Percentiles rank a stretch among this genome's conserved stretches.
phyloP scores from a whole-genome alignment of 2,329 filamentous ascomycete species.

The Arachnomyces sp. region DNA sequence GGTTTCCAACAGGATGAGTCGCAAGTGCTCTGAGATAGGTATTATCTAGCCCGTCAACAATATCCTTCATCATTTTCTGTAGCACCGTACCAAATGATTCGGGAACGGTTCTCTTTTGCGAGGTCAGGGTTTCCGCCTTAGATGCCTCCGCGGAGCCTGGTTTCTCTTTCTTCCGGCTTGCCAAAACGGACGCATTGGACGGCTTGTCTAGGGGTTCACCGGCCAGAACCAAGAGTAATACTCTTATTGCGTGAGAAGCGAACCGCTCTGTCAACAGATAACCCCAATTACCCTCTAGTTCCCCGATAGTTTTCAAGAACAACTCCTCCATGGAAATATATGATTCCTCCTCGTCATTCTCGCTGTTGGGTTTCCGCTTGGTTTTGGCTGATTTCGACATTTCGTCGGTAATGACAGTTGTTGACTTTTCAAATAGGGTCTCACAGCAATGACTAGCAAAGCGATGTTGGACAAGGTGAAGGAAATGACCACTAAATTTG shows the following conservation, averaged over 20 bases:
- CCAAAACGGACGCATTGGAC: slow-evolving; percentile 64
- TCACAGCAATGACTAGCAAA: slow-evolving; percentile 98
- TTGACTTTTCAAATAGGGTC: slow-evolving; percentile 77
- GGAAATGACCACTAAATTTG: slow-evolving; percentile 78
- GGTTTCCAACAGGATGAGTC: slow-evolving; percentile 84
- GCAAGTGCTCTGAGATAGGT: slow-evolving; percentile 76
- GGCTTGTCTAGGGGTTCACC: slow-evolving; percentile 69
- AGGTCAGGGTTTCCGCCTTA: slow-evolving; percentile 41
- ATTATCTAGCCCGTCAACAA: slow-evolving; percentile 65
- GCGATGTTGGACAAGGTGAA: slow-evolving; percentile 84
- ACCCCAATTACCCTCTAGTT: slow-evolving; percentile 76
- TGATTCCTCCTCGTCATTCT: slow-evolving; percentile 38
- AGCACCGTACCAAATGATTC: slow-evolving; percentile 68
- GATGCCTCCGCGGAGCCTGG: slow-evolving; percentile 45
- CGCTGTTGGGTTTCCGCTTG: slow-evolving; percentile 28
- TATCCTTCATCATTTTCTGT: slow-evolving; percentile 73
- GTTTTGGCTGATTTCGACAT: slow-evolving; percentile 42
- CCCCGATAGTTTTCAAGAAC: slow-evolving; percentile 74
- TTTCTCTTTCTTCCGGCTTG: slow-evolving; percentile 89
- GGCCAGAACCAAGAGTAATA: slow-evolving; percentile 76
- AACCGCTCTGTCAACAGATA: slow-evolving; percentile 81
- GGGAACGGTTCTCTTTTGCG: slow-evolving; percentile 57
- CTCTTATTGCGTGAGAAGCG: slow-evolving; percentile 82
- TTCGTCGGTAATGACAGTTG: slow-evolving; percentile 70
- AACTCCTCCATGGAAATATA: slow-evolving; percentile 70